A percentile compares a stretch with the other conserved stretches of the same genome.
phyloP scores from a whole-genome alignment of 768 basidiomycete genomes.

The Mycena amicta region DNA sequence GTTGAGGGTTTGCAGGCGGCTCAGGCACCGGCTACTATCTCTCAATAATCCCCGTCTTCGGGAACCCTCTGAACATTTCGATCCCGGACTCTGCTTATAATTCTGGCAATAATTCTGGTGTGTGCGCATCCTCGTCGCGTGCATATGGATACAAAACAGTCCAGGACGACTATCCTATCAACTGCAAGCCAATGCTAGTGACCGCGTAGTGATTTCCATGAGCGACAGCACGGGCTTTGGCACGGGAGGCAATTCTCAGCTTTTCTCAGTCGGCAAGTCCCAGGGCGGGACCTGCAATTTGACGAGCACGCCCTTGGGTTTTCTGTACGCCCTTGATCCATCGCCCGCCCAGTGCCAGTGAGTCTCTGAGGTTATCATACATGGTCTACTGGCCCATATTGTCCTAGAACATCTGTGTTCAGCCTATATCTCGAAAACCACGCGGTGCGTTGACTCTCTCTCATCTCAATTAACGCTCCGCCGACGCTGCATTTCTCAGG shows the following conservation, averaged over 20 bases:
- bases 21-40: conserved; percentile 15
- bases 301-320: conserved; percentile 29
- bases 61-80: conserved; percentile 52
- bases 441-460: too few relatives aligned
- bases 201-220: conserved; percentile 60
- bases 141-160: not conserved
- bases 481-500: too few relatives aligned
- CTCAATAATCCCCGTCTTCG: conserved; percentile 56
- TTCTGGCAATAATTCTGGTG: conserved; percentile 37
- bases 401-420: conserved; percentile 41
- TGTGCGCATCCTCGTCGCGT: not conserved
- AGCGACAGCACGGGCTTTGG: conserved; percentile 73
- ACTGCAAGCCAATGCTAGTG: conserved; percentile 42
- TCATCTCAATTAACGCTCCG: too few relatives aligned
- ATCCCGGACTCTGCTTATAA: conserved; percentile 58
- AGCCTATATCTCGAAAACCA: conserved; percentile 36
- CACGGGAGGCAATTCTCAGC: conserved; percentile 57
- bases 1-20: conserved; percentile 6
- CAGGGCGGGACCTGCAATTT: conserved; percentile 47
- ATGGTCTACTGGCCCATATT: too few relatives aligned
- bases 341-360: not conserved
- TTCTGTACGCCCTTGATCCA: conserved; percentile 23
- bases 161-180: too few relatives aligned
- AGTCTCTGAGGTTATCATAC: conserved; percentile 38
- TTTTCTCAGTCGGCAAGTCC: conserved; percentile 52